Evolutionary conservation across 495 filamentous ascomycete species (phyloP), one percentile per base, ranked within the genome.

Genomic region (Tuber calosporum): DNA sequence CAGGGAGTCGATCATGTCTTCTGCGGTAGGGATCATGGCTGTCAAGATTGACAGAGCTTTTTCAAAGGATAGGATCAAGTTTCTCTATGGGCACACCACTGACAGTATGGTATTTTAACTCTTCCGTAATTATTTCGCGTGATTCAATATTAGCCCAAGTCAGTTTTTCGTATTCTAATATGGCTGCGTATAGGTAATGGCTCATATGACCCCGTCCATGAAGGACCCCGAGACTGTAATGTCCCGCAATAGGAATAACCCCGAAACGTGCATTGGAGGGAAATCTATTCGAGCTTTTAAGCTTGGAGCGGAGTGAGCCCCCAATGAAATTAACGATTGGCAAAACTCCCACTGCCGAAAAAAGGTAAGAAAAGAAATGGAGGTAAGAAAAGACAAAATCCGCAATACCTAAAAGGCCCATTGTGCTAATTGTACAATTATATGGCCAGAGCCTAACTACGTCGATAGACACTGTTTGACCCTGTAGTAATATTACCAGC

Each of bases 161-260:
- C 26, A 6, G 13, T 3, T 37, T 22, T 70, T 22, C 53, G 30
- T 36, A 19, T 36, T 42, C 78, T 72, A 73, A 79, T 36, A 17
- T 40, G 37, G 40, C 41, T 53, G 62, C 69, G 26, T 15, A n/a
- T 72, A 81, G 79, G 79, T 75, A 69, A 74, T 81, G 71, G 78
- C 79, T 69, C 77, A 80, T 26, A 78, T 79, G 74, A 78, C 75
- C 9, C 70, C 75, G 39, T 39, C 71, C 4, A 81, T 81, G 73
- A 83, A 81, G 40, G 86, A 87, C 68, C 92, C 95, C 1, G 82
- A 86, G 62, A 92, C 89, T 69, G 89, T 93, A 39, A 97, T 98
- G 96, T 96, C 92, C 53, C 88, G 95, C 30, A 82, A 82, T 38
- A 77, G 73, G 62, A 74, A 80, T 42, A 81, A 81, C 40, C 80